These are phyloP conservation scores for Lanmaoa pseudosensibilis DNA, from an alignment of 768 basidiomycete species.

Conservation along the genomic window DNA sequence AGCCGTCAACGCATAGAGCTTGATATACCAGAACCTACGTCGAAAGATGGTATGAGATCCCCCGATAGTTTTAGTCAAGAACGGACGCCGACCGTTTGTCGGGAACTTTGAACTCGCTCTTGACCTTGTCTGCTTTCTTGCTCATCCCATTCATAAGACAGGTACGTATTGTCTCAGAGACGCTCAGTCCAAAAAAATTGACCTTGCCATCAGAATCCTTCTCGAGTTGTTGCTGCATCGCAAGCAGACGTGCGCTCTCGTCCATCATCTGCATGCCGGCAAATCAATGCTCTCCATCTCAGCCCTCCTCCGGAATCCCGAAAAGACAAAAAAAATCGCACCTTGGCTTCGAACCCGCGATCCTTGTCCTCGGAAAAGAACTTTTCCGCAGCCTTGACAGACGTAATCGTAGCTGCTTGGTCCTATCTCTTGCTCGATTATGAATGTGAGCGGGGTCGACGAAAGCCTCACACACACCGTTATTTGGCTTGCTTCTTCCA, in stretches of 20 bases:
- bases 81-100: slow-evolving; percentile 75
- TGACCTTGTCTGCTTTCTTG: slow-evolving; percentile 88
- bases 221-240: slow-evolving; percentile 84
- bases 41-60: background rate
- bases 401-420: slow-evolving; percentile 62
- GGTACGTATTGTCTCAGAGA: slow-evolving; percentile 82
- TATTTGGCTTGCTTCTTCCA: slow-evolving; percentile 78
- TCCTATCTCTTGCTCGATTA: slow-evolving; percentile 50
- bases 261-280: slow-evolving; percentile 77
- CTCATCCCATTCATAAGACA: slow-evolving; percentile 77
- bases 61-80: background rate
- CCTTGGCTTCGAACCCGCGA: slow-evolving; percentile 86
- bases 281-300: background rate
- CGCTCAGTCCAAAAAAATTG: slow-evolving; percentile 76
- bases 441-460: background rate
- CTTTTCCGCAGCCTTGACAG: slow-evolving; percentile 83
- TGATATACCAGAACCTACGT: slow-evolving; percentile 88
- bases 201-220: slow-evolving; percentile 80
- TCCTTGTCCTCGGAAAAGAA: slow-evolving; percentile 97
- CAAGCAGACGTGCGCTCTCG: slow-evolving; percentile 74
- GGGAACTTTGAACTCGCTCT: slow-evolving; percentile 88
- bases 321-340: slow-evolving; percentile 32
- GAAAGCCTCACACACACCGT: slow-evolving; percentile 43
- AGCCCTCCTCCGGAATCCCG: no score
- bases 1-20: slow-evolving; percentile 79